Conservation (phyloP, 768 basidiomycete species). For the Panus rudis region DNA sequence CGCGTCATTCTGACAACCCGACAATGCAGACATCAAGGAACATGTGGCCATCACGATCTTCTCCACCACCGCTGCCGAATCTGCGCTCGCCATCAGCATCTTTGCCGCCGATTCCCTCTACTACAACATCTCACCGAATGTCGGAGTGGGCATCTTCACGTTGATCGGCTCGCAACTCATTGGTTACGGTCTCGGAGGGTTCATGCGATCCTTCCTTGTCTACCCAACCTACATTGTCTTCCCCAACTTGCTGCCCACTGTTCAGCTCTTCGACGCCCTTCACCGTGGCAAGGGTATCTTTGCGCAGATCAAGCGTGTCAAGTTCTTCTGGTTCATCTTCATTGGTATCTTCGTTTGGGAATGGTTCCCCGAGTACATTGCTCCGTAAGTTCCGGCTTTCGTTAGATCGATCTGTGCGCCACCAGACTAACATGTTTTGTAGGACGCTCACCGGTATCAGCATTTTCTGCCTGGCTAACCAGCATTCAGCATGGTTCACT, state of each 20-base stretch:
- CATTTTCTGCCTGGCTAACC: conserved; percentile 48
- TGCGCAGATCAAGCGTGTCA: conserved; percentile 28
- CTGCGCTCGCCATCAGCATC: conserved; percentile 19
- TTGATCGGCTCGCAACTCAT: conserved; percentile 24
- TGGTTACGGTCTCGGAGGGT: conserved; percentile 25
- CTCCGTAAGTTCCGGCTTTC: conserved; percentile 9
- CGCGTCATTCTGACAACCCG: neutral
- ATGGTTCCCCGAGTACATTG: conserved; percentile 30
- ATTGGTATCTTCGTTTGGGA: conserved; percentile 37
- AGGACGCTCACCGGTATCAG: conserved; percentile 53
- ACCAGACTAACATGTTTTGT: neutral
- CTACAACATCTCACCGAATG: conserved; percentile 29
- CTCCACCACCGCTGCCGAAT: conserved; percentile 18
- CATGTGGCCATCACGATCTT: conserved; percentile 26
- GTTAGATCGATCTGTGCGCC: too few species aligned
- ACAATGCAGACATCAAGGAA: conserved; percentile 28
- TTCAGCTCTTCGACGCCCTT: conserved; percentile 37
- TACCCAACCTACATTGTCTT: conserved; percentile 42
- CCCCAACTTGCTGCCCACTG: conserved; percentile 33
- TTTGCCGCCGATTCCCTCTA: conserved; percentile 22
- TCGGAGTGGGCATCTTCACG: conserved; percentile 27
- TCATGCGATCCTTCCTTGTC: conserved; percentile 44
- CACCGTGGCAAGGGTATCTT: conserved; percentile 34
- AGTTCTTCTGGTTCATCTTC: conserved; percentile 28
- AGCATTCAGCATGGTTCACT: conserved; percentile 42